Evolutionary conservation across 441 rosid genomes (phyloP).

Genomic region (Erodium trifolium): DNA sequence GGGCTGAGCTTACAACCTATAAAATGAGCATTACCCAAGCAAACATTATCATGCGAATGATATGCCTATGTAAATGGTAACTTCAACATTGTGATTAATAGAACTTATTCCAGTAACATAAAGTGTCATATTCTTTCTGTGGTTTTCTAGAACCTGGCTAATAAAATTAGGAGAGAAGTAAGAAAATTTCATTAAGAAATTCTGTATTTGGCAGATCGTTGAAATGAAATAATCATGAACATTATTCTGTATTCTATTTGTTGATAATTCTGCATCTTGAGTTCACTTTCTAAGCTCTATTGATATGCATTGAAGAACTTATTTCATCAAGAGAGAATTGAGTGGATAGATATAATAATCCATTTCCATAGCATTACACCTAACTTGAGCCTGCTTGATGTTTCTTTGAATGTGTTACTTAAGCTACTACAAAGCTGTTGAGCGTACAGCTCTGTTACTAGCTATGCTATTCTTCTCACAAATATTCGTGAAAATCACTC

Average conservation of each 20-base stretch:
- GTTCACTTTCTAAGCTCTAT: not conserved
- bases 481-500: constrained; percentile 12
- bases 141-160: not conserved
- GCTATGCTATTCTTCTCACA: not conserved
- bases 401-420: not conserved
- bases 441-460: not conserved
- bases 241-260: not conserved
- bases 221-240: not conserved
- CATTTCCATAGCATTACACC: constrained; percentile 7
- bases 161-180: not conserved
- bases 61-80: not conserved
- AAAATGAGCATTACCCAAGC: not conserved
- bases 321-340: not conserved
- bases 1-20: not conserved
- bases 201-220: not conserved
- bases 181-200: not conserved
- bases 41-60: too few relatives aligned
- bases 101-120: not conserved
- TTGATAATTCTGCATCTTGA: not conserved
- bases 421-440: not conserved
- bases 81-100: not conserved
- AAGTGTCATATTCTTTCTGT: not conserved
- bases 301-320: not conserved
- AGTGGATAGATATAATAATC: not conserved
- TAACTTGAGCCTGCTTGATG: not conserved